A percentile compares a stretch with the other conserved stretches of the same genome.
phyloP scores from a whole-genome alignment of 192 early-diverging fungal genomes.

The Podila verticillata region DNA sequence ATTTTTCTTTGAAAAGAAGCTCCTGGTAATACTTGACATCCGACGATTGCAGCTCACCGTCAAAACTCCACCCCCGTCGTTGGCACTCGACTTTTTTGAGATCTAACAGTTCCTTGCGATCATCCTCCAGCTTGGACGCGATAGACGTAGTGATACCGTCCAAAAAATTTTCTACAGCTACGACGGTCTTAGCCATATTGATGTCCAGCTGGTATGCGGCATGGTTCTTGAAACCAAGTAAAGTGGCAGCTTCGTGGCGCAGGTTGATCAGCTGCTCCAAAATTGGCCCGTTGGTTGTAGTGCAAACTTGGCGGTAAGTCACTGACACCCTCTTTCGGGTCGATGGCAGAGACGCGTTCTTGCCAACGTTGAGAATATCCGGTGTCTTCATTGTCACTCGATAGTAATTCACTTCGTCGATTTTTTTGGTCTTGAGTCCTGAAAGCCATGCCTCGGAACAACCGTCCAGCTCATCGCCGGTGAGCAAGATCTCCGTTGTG shows the following conservation, averaged over 20 bases:
- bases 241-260: slow-evolving; percentile 61
- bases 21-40: slow-evolving; percentile 81
- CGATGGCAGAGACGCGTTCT: slow-evolving; percentile 15
- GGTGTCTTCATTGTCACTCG: slow-evolving; percentile 63
- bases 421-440: slow-evolving; percentile 38
- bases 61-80: slow-evolving; percentile 61
- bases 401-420: slow-evolving; percentile 63
- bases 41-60: slow-evolving; percentile 74
- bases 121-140: slow-evolving; percentile 62
- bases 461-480: slow-evolving; percentile 38
- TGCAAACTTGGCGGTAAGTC: slow-evolving; percentile 48
- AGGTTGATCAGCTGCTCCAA: slow-evolving; percentile 44
- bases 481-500: slow-evolving; percentile 59
- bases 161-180: slow-evolving; percentile 73
- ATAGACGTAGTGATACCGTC: slow-evolving; percentile 68
- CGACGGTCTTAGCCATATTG: slow-evolving; percentile 84
- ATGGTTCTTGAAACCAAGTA: slow-evolving; percentile 80
- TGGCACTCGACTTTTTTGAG: slow-evolving; percentile 66
- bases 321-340: slow-evolving; percentile 21
- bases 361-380: slow-evolving; percentile 35
- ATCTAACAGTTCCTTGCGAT: slow-evolving; percentile 67
- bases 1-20: slow-evolving; percentile 75
- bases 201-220: slow-evolving; percentile 78
- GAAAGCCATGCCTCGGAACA: slow-evolving; percentile 56
- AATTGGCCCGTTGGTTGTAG: slow-evolving; percentile 50